Evolutionary conservation across 129 eudicot species (phyloP), one percentile per base, ranked within the genome.

Genomic region (Escallonia herrerae): DNA sequence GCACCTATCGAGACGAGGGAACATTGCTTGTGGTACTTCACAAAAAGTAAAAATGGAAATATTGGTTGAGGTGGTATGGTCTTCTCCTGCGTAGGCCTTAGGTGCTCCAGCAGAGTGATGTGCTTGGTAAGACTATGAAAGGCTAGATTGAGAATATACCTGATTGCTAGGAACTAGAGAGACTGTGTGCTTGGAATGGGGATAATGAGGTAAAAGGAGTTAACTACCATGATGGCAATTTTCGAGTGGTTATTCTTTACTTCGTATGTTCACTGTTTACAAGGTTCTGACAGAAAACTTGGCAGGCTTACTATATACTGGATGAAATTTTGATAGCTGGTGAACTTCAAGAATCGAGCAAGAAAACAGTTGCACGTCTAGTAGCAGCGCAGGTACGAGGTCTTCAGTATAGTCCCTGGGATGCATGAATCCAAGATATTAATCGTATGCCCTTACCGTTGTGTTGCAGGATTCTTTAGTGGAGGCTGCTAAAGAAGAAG

Each of bases 271-370:
- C 45, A 12, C 15, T 11, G 48, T 7, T 66, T 6, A 5, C 9
- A 67, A 10, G 14, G 15, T 40, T 52, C 50, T 71, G 10, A 58
- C 48, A 5, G 47, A 15, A 15, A 8, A 42, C 12, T 11, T 65
- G 59, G 69, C 86, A 90, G 95, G 95, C 93, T 55, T 90, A 84
- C 74, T 90, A 84, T 78, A 87, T 90, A 67, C 63, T 90, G 76
- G 97, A 90, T 53, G 97, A 90, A 79, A 73, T 90, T 64, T 69
- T 90, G 63, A 82, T 90, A 44, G 97, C 97, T 63, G 97, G 97
- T 14, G 97, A 90, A 77, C 93, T 90, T 47, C 95, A 87, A 72
- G 97, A 90, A 68, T 87, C 97, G 40, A 90, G 97, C 82, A 87
- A 90, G 95, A 90, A 82, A 74, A 64, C 86, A 10, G 80, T 90